Evolutionary conservation across 805 yeast genomes (phyloP), one percentile per base, ranked within the genome.

Genomic region (Saturnispora silvae): DNA sequence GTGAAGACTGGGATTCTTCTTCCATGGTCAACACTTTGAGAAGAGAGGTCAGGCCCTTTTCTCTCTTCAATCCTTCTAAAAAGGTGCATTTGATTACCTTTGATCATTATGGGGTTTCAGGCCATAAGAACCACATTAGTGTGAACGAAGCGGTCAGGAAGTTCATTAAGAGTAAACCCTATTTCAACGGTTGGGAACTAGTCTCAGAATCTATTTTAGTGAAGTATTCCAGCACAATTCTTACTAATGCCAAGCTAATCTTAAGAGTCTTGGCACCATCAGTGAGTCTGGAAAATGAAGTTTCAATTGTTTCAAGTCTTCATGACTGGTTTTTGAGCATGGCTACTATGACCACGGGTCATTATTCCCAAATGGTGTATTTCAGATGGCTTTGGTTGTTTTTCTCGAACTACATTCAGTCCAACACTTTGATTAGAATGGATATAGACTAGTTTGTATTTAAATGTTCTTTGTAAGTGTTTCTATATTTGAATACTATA

Each of bases 361-460:
- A 92, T 59, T 66, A 67, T 44, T 75, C 94, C 2, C 98, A 92
- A 56, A 82, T 92, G 82, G 87, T 81, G 7, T 89, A 96, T 96
- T 92, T 80, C 56, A 68, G 98, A 46, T 82, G 81, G 63, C 78
- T 85, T 1, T 92, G 96, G 96, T 64, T 92, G 52, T 41, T 72
- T 5, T 57, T 77, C 13, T 80, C 95, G 42, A 66, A 87, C 43
- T 89, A 85, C 58, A 72, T 83, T 65, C 75, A 77, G 30, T 70
- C 72, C 35, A 87, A 89, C 57, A 86, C 82, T 49, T 62, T 83
- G 45, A 60, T 65, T 28, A 40, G 28, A 39, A 31, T 40, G 27
- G 38, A n/a, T 20, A 20, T n/a, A n/a, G n/a, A n/a, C n/a, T n/a
- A n/a, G n/a, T n/a, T n/a, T n/a, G n/a, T n/a, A n/a, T n/a, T n/a